Evolutionary conservation across 2,329 filamentous ascomycete genomes (phyloP), one percentile per base, ranked within the genome.

Genomic region (Penicillium sp.): DNA sequence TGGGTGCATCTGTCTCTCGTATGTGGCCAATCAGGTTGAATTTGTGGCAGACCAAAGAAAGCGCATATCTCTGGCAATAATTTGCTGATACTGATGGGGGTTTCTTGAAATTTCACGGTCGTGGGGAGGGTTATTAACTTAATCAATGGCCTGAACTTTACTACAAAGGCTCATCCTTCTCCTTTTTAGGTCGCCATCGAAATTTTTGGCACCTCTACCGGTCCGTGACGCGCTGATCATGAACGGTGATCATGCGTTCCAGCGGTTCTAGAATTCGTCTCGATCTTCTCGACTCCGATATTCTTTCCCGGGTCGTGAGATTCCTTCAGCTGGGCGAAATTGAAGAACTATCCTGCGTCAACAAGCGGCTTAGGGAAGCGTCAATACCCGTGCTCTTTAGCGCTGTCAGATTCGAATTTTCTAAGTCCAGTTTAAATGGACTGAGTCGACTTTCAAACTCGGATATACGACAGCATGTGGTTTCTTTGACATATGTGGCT

Each of bases 401-500:
- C 10, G 46, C 24, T 4, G 54, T 56, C 24, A 44, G 37, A 35
- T 56, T 56, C 27, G 36, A 50, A n/a, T 56, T 56, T 11, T 56
- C 54, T 7, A 37, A 35, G 16, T 41, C 54, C 24, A 50, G 54
- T 4, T 18, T 56, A 16, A 44, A 35, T 43, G 54, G 36, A 22
- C 22, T 56, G n/a, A 22, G 18, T 24, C 24, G 54, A 4, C 54
- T 56, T 24, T 19, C 40, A 24, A 4, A 27, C 11, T 56, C 54
- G 4, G 14, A 51, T 43, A 44, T 56, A 35, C 46, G 54, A 4
- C 54, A 51, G 11, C 49, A 51, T 39, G 49, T 51, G 33, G 35
- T 22, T 13, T 51, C 49, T 16, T 51, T 51, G 49, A 39, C 49
- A 39, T 51, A 51, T 16, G 49, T 39, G 1, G 49, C 49, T 24